A percentile compares a stretch with the other conserved stretches of the same genome.
Evolutionary conservation across 768 basidiomycete species (phyloP).

Genomic region (Coprinopsis sp.): DNA sequence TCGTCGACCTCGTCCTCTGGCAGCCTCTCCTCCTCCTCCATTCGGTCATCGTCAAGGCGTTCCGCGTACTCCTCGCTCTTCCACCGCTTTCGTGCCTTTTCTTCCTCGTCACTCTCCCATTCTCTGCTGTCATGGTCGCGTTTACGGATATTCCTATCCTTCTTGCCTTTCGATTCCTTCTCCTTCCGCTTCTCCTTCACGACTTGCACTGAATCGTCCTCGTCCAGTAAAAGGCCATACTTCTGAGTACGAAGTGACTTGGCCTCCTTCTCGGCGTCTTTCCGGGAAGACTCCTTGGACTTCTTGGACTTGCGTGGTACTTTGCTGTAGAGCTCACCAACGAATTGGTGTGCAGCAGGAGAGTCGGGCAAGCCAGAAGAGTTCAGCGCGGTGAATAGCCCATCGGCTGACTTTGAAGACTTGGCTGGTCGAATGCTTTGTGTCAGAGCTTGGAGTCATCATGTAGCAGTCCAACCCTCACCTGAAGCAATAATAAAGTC

Average conservation of each 20-base stretch:
- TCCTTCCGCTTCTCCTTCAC: conserved; percentile 40
- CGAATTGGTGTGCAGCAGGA: conserved; percentile 75
- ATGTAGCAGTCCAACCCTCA: conserved; percentile 24
- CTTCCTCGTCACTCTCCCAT: conserved; percentile 92
- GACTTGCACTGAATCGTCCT: conserved; percentile 48
- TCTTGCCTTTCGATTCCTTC: conserved; percentile 32
- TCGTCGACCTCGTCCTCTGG: conserved; percentile 46
- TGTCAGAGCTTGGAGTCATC: neutral
- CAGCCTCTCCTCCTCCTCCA: conserved; percentile 5
- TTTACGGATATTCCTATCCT: conserved; percentile 68
- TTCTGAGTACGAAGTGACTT: conserved; percentile 65
- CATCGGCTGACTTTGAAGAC: conserved; percentile 75
- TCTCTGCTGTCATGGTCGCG: conserved; percentile 76
- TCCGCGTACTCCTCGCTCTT: conserved; percentile 41
- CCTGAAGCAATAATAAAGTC: conserved; percentile 88
- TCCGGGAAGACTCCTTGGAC: conserved; percentile 43
- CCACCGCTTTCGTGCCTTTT: conserved; percentile 61
- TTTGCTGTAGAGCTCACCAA: conserved; percentile 67
- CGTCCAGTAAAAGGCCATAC: conserved; percentile 83
- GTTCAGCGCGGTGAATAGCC: conserved; percentile 71
- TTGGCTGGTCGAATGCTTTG: conserved; percentile 45
- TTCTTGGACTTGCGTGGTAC: conserved; percentile 80
- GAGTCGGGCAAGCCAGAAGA: conserved; percentile 78
- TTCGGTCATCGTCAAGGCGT: neutral
- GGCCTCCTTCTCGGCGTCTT: conserved; percentile 72